These are phyloP conservation scores for Coniochaeta pulveracea DNA, from an alignment of 2,329 filamentous ascomycete species.

Conservation along the genomic window DNA sequence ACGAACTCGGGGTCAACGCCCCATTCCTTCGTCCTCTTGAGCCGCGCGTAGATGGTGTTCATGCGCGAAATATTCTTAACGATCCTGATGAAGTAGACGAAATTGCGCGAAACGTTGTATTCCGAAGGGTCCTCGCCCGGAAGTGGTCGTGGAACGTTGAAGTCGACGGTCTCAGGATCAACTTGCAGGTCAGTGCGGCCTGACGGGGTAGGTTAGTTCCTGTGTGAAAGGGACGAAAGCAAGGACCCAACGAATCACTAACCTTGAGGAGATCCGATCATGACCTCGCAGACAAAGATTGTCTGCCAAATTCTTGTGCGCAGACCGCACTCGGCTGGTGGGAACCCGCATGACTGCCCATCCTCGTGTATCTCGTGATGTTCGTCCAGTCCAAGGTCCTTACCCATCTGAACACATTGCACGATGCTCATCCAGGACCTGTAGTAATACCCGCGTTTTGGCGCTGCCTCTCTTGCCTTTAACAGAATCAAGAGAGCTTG, in stretches of 20 bases:
- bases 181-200: conserved; percentile 72
- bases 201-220: conserved; percentile 20
- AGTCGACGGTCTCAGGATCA: conserved; percentile 64
- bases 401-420: conserved; percentile 84
- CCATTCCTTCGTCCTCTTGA: conserved; percentile 72
- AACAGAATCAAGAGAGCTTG: conserved; percentile 80
- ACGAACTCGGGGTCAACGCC: conserved; percentile 75
- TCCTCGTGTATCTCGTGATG: conserved; percentile 70
- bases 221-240: neutral
- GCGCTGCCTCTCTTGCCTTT: conserved; percentile 84
- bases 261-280: conserved; percentile 93
- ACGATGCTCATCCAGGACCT: conserved; percentile 95
- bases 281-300: conserved; percentile 74
- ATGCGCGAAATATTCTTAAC: conserved; percentile 70
- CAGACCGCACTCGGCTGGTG: conserved; percentile 64
- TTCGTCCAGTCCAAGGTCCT: conserved; percentile 81
- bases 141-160: conserved; percentile 51
- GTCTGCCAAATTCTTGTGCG: conserved; percentile 87
- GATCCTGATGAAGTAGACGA: conserved; percentile 67
- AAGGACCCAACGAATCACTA: conserved; percentile 11
- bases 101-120: conserved; percentile 69
- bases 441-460: conserved; percentile 91
- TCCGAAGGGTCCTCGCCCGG: conserved; percentile 65
- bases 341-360: conserved; percentile 58
- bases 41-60: conserved; percentile 60